These are phyloP conservation scores for Aphanoascus verrucosus DNA, from an alignment of 2,329 filamentous ascomycete genomes.

Conservation along the genomic window DNA sequence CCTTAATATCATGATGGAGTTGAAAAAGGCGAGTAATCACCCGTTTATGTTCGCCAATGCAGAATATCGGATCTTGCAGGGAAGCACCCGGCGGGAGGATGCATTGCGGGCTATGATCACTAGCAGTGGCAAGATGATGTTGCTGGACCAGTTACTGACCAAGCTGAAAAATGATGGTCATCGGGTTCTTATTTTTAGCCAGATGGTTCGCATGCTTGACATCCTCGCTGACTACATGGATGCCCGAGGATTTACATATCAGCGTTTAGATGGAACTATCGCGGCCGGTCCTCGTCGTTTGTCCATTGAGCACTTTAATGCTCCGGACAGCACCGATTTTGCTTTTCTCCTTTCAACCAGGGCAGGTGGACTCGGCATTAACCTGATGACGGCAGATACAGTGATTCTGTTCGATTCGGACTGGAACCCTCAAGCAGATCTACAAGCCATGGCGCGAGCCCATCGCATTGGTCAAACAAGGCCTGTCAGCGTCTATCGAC, in stretches of 20 bases:
- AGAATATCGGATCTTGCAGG: slow-evolving; percentile 76
- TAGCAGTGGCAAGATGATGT: slow-evolving; percentile 99
- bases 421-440: slow-evolving; percentile 96
- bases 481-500: slow-evolving; percentile 88
- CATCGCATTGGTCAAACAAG: slow-evolving; percentile 96
- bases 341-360: slow-evolving; percentile 91
- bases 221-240: slow-evolving; percentile 91
- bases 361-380: slow-evolving; percentile 89
- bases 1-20: slow-evolving; percentile 98
- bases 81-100: slow-evolving; percentile 73
- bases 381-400: slow-evolving; percentile 89
- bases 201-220: slow-evolving; percentile 99
- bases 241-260: slow-evolving; percentile 86
- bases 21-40: slow-evolving; percentile 98
- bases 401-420: slow-evolving; percentile 93
- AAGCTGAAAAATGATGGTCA: slow-evolving; percentile 91
- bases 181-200: slow-evolving; percentile 94
- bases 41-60: slow-evolving; percentile 95
- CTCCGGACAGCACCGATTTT: slow-evolving; percentile 90
- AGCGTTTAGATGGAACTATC: slow-evolving; percentile 90
- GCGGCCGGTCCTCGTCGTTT: slow-evolving; percentile 75
- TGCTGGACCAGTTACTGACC: slow-evolving; percentile 84
- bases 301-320: slow-evolving; percentile 97
- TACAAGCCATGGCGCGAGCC: slow-evolving; percentile 96
- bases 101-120: slow-evolving; percentile 86